Evolutionary conservation across 305 asterid species (phyloP).

Genomic region (Solanum aculeatissimum): DNA sequence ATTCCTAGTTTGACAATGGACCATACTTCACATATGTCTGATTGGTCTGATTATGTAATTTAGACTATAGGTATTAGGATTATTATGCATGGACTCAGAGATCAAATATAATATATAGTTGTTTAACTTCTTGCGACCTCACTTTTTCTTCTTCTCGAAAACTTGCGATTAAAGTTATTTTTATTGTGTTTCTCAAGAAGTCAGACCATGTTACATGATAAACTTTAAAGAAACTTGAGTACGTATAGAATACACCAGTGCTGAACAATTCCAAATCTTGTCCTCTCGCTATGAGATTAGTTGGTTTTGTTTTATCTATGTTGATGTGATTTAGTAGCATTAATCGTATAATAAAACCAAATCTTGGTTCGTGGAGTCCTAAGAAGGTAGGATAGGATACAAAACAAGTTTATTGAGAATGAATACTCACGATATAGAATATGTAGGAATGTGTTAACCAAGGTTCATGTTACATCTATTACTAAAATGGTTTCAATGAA

Average conservation of each 20-base stretch:
- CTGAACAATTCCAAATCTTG: background rate
- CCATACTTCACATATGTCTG: conserved; percentile 55
- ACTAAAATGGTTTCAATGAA: no score
- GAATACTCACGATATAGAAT: no score
- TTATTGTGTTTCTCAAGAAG: background rate
- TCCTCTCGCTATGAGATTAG: background rate
- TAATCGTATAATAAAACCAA: background rate
- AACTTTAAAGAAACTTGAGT: background rate
- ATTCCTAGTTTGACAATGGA: conserved; percentile 87
- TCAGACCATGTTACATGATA: background rate
- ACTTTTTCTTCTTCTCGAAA: background rate
- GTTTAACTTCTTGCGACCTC: background rate
- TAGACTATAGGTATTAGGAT: background rate
- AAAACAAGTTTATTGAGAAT: no score
- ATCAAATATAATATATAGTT: background rate
- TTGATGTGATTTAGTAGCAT: background rate
- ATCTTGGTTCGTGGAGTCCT: background rate
- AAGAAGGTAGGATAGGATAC: background rate
- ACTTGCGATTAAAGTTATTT: background rate
- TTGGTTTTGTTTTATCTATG: background rate
- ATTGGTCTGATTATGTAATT: conserved; percentile 56
- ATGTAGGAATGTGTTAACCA: background rate
- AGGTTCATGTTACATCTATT: background rate
- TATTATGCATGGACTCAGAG: background rate
- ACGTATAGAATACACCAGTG: background rate